Base-by-base conservation (phyloP, 164 flowering plant species). In the Saururus chinensis region DNA sequence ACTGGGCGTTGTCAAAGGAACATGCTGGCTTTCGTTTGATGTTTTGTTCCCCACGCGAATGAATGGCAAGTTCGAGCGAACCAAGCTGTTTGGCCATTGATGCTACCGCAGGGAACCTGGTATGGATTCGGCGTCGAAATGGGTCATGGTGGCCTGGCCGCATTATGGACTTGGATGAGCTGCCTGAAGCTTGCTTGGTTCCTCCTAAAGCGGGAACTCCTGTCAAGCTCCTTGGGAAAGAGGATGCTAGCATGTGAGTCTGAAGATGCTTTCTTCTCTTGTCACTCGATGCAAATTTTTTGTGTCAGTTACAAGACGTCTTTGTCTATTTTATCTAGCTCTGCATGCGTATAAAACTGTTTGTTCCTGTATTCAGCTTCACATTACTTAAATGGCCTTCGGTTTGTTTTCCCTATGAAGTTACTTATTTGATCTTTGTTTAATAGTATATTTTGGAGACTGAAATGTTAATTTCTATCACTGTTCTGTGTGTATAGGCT, bases 111-210 rank as follows among this genome's bases (percentile, higher is more conserved):
- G 96, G 97, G 7, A 82, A 80, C 49, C 70, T 92, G 66, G 96
- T 92, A 49, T 92, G 98, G 98, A 90, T 92, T 56, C 82, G 87
- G 53, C 76, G 98, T 26, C 63, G 90, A 45, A 92, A 92, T 62
- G 98, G 98, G 71, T 83, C 92, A 7, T 92, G 98, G 98, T 92
- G 98, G 98, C 98, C 98, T 6, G 98, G 97, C n/a, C 76, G 82
- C 75, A 84, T 88, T 35, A 58, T 92, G 74, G 84, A 89, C 7
- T 59, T 77, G 61, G 84, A 89, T 62, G 89, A 92, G 69, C 52
- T 92, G 59, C 73, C 96, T 0, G 83, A 80, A 57, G 58, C 67
- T n/a, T 79, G 71, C 66, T 54, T 76, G 75, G 74, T 73, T 59
- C 77, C 86, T 9, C 82, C 84, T 0, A 82, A 77, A 80, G 74